Conservation (phyloP, 163 green algal species). For the Chlamydomonas reinhardtii region DNA sequence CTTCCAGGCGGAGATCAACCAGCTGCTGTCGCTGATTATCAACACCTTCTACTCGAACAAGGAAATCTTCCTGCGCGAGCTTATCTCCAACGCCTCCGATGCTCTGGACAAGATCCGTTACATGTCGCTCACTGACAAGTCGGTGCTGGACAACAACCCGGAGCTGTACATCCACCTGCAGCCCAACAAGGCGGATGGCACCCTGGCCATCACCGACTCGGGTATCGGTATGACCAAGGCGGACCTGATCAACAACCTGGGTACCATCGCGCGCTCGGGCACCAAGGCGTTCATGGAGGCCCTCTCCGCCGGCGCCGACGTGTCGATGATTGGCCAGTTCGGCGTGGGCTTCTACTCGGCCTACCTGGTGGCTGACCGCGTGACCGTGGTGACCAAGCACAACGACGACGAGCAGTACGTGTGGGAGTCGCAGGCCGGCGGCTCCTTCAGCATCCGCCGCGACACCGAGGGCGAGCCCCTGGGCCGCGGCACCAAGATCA, state of each 20-base stretch:
- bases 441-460: conserved; percentile 91
- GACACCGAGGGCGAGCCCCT: conserved; percentile 88
- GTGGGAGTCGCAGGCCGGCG: conserved; percentile 96
- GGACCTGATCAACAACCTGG: conserved; percentile 77
- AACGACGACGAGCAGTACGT: conserved; percentile 98
- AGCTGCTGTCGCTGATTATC: conserved; percentile 99
- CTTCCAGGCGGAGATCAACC: conserved; percentile 97
- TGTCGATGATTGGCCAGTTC: conserved; percentile 99
- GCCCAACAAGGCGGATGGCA: conserved; percentile 90
- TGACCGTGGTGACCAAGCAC: conserved; percentile 97
- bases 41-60: conserved; percentile 99
- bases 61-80: conserved; percentile 92
- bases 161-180: conserved; percentile 98
- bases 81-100: conserved; percentile 94
- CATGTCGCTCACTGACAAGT: conserved; percentile 88
- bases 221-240: conserved; percentile 83
- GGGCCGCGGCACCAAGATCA: conserved; percentile 93
- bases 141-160: conserved; percentile 83
- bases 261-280: conserved; percentile 84
- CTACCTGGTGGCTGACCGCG: conserved; percentile 98
- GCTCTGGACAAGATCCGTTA: conserved; percentile 87
- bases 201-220: conserved; percentile 94
- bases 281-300: conserved; percentile 99
- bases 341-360: conserved; percentile 99
- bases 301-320: conserved; percentile 94